Conservation (phyloP, 257 asterid species). For the Ilex aquifolium region DNA sequence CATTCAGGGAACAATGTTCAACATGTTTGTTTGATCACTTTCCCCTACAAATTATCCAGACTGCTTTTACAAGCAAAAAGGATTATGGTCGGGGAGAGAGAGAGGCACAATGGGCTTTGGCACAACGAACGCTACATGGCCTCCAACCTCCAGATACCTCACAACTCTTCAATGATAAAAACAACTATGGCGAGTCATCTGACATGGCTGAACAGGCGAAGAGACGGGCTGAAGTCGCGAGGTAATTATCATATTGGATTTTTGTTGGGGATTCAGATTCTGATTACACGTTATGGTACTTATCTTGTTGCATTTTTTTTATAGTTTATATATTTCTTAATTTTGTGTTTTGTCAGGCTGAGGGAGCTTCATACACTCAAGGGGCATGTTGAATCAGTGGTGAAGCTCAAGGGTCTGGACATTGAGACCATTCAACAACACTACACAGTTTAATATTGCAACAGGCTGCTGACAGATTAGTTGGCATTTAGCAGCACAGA, state of each 20-base stretch:
- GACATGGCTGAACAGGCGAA: constrained; percentile 61
- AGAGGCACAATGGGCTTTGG: constrained; percentile 56
- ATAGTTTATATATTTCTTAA: too few relatives aligned
- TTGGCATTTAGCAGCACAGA: too few relatives aligned
- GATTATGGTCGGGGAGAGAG: constrained; percentile 54
- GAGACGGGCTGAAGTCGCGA: constrained; percentile 55
- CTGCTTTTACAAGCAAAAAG: constrained; percentile 50
- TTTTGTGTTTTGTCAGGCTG: constrained; percentile 19
- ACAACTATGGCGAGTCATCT: constrained; percentile 40
- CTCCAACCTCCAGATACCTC: constrained; percentile 41
- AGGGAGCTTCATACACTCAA: constrained; percentile 48
- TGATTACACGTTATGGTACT: neutral
- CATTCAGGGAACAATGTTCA: neutral
- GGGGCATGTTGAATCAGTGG: constrained; percentile 49
- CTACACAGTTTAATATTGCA: constrained; percentile 28
- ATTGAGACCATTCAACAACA: constrained; percentile 49
- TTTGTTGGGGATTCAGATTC: too few relatives aligned
- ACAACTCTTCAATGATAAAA: constrained; percentile 27
- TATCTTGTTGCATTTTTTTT: too few relatives aligned
- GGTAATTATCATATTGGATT: constrained; percentile 23
- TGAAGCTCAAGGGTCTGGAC: constrained; percentile 47
- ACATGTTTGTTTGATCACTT: neutral
- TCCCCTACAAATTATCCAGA: constrained; percentile 14
- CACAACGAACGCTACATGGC: constrained; percentile 52
- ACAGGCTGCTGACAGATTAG: too few relatives aligned